phyloP scores from a whole-genome alignment of 2,329 filamentous ascomycete species.

The Hymenoscyphus salicellus region DNA sequence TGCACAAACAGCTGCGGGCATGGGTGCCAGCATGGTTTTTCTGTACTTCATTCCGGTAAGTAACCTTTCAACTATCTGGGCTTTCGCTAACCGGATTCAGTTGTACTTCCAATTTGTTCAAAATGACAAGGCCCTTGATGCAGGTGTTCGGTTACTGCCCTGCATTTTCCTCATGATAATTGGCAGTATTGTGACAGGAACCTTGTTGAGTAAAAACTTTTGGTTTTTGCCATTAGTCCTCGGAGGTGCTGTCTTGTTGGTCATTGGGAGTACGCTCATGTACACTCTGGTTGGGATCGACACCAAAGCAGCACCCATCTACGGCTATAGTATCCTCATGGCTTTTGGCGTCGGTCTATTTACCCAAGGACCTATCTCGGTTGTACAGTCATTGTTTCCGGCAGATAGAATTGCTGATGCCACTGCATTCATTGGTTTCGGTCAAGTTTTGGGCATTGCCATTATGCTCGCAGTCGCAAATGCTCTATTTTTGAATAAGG shows the following conservation, averaged over 20 bases:
- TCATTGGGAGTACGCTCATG: conserved; percentile 35
- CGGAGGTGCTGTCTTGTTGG: conserved; percentile 37
- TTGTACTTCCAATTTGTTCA: conserved; percentile 51
- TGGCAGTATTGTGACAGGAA: conserved; percentile 35
- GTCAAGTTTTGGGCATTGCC: conserved; percentile 38
- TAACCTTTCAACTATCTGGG: too few species aligned
- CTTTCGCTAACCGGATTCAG: too few species aligned
- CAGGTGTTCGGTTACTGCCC: conserved; percentile 39
- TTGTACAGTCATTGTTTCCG: conserved; percentile 37
- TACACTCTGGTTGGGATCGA: conserved; percentile 28
- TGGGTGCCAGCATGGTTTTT: conserved; percentile 25
- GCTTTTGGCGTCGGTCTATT: conserved; percentile 41
- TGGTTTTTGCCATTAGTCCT: conserved; percentile 40
- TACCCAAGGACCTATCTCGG: conserved; percentile 38
- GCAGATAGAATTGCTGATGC: conserved; percentile 32
- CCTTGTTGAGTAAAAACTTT: conserved; percentile 35
- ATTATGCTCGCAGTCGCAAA: conserved; percentile 39
- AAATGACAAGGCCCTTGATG: conserved; percentile 46
- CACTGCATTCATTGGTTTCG: conserved; percentile 41
- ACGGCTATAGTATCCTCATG: conserved; percentile 40
- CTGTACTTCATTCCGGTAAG: conserved; percentile 41
- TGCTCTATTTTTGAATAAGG: conserved; percentile 35
- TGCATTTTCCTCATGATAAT: conserved; percentile 38
- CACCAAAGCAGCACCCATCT: conserved; percentile 30
- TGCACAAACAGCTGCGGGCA: conserved; percentile 34